Conservation (phyloP, 257 asterid species). For the Solanum okadae region DNA sequence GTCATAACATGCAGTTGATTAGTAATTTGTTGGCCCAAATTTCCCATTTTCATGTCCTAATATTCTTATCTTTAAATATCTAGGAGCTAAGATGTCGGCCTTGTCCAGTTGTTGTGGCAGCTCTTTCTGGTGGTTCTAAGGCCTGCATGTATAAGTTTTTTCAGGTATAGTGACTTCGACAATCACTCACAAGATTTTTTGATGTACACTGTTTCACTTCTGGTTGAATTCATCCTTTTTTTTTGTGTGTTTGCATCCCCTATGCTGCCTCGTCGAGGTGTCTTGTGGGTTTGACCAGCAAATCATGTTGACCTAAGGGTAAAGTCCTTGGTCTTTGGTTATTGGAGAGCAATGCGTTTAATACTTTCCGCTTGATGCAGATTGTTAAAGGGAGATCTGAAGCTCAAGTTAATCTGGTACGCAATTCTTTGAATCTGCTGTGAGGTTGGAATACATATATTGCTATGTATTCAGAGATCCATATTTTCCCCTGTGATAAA, state of each 20-base stretch:
- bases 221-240: not conserved
- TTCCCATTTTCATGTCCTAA: not conserved
- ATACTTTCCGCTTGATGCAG: conserved; percentile 28
- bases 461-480: not conserved
- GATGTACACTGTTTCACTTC: not conserved
- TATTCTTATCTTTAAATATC: conserved; percentile 1
- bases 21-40: not conserved
- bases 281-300: not conserved
- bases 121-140: conserved; percentile 83
- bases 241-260: not conserved
- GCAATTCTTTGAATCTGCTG: not conserved
- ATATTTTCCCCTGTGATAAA: not conserved
- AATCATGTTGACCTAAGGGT: not conserved
- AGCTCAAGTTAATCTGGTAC: conserved; percentile 69
- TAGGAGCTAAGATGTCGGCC: conserved; percentile 64
- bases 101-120: conserved; percentile 68
- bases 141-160: conserved; percentile 91
- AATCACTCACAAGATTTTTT: not conserved
- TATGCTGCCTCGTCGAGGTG: not conserved
- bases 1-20: not conserved
- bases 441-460: not conserved
- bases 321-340: not conserved
- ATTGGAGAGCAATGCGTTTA: not conserved
- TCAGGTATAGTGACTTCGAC: conserved; percentile 38
- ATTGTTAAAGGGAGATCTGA: conserved; percentile 71